Evolutionary conservation across 2,329 filamentous ascomycete genomes (phyloP), one percentile per base, ranked within the genome.

Genomic region (Alternaria viburni): DNA sequence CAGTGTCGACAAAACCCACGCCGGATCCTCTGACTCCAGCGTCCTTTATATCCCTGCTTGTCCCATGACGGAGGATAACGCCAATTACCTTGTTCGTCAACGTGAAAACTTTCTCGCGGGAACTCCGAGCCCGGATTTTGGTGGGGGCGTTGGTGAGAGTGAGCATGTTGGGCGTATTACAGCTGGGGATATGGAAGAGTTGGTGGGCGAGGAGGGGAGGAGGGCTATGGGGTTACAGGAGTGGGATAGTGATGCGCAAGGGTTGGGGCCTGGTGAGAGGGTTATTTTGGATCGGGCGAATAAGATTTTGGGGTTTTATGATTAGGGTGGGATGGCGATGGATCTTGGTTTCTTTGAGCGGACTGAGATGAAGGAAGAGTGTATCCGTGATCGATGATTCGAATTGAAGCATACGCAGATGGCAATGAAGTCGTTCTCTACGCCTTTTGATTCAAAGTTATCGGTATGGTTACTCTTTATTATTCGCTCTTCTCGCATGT

Each of bases 41-140:
- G 94, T 97, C 0, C 74, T 97, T 63, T 97, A 97, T 74, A 97
- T 97, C 59, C 93, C 94, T 0, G 90, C 92, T 0, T 96, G 92
- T 58, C 93, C 94, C 0, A 85, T 93, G 28, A 97, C 93, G 1
- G 87, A 90, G 57, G 81, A 84, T 43, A 97, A 96, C 71, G 89
- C 91, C 0, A 80, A 86, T 21, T 96, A 94, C 74, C 83, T 95
- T 1, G 84, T 81, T 2, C 85, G 87, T 15, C 93, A 97, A 81
- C 86, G 91, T 19, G 83, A 88, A n/a, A 87, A 88, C 0, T 96
- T 96, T 69, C 78, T 90, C 3, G 76, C 82, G 0, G 93, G 93
- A 5, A 74, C 68, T 0, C 81, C 81, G 1, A 76, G 77, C 15
- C 84, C 84, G 1, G 84, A 86, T 61, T 86, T 85, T 69, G 83